Evolutionary conservation across 768 basidiomycete species (phyloP).

Genomic region (Punctularia strigosozonata): DNA sequence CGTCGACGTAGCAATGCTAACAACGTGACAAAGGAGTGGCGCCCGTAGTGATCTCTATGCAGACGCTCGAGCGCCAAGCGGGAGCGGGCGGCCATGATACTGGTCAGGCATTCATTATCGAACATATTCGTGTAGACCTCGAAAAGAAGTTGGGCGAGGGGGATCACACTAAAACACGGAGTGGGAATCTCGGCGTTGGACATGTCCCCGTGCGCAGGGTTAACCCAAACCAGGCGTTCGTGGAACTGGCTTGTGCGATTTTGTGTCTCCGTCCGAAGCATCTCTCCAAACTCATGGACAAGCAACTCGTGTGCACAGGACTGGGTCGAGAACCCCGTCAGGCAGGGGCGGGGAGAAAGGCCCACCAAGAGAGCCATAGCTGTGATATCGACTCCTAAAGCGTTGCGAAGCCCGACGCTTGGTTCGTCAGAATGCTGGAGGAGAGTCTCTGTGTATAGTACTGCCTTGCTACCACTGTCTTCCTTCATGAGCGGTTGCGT

Average conservation of each 20-base stretch:
- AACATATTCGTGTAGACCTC: neutral
- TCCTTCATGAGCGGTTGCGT: conserved; percentile 7
- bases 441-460: conserved; percentile 11
- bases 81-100: neutral
- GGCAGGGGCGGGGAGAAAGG: conserved; percentile 1
- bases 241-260: neutral
- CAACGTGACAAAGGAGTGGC: conserved; percentile 2
- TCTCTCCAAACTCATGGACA: too few relatives aligned
- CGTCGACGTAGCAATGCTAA: neutral
- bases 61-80: neutral
- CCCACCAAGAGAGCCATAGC: conserved; percentile 1
- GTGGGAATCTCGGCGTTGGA: neutral
- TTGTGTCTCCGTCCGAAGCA: too few relatives aligned
- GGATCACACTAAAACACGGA: neutral
- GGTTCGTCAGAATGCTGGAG: conserved; percentile 2
- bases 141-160: neutral
- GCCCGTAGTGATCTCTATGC: conserved; percentile 5
- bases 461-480: neutral
- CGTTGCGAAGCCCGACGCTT: neutral
- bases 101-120: neutral
- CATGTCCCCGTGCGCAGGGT: neutral
- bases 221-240: neutral
- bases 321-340: conserved; percentile 4
- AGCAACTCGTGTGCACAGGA: conserved; percentile 3
- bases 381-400: conserved; percentile 3